Evolutionary conservation across 2,329 filamentous ascomycete species (phyloP), one percentile per base, ranked within the genome.

Genomic region (Alternaria dauci): DNA sequence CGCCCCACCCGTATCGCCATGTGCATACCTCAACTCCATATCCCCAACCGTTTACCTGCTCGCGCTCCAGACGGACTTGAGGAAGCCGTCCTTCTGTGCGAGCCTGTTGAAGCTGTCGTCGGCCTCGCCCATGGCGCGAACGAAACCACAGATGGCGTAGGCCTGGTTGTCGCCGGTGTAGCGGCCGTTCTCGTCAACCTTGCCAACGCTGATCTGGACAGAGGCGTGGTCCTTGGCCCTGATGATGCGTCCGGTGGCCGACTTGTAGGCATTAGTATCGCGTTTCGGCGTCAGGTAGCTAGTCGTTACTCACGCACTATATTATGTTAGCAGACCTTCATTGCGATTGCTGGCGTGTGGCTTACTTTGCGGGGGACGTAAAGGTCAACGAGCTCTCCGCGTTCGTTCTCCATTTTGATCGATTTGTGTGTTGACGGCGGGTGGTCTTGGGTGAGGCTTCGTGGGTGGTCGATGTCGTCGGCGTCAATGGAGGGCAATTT

Each of bases 151-250:
- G 71, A 99, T 91, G 76, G 95, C 94, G 82, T 97, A 99, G 81
- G 92, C 90, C 85, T 97, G 91, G 90, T 94, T 96, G 87, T 97
- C 95, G 84, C 94, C 93, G 75, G 92, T 93, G 85, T 94, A 93
- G 78, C 94, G 92, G 82, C 95, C 95, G 86, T 94, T 96, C 90
- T 99, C 95, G 84, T 98, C 94, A 78, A 99, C 95, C 88, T 97
- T 98, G 84, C 91, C 94, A 81, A 99, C 87, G 77, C 91, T 92
- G 84, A 99, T 93, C 86, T 99, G 95, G 77, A 98, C 95, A 68
- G 92, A 96, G 78, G 93, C 94, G 89, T 99, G 95, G 86, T 99
- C 95, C 88, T 98, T 97, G 87, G 95, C 93, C 88, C 97, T 97
- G 90, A 99, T 98, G 88, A 98, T 97, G 86, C 95, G 93, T 92